Percentiles rank a stretch among this genome's conserved stretches.
phyloP scores from a whole-genome alignment of 73 alveolate genomes.

The Stentor roeselii region DNA sequence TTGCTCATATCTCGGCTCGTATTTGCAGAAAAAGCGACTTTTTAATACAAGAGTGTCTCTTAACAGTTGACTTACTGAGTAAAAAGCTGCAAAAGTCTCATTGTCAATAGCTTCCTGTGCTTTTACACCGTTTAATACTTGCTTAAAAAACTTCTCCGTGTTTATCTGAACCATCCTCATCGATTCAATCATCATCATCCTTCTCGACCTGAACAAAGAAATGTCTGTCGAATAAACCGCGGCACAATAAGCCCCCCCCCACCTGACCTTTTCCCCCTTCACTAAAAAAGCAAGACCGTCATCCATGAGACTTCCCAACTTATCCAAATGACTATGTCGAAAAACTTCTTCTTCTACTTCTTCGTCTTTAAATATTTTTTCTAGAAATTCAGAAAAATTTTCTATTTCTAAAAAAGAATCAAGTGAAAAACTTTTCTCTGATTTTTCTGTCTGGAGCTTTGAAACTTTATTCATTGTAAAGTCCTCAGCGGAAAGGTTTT shows the following conservation, averaged over 20 bases:
- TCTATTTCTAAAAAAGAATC: neutral
- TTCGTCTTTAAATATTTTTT: too few relatives aligned
- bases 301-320: too few relatives aligned
- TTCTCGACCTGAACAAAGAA: neutral
- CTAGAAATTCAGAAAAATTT: neutral
- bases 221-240: neutral
- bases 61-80: neutral
- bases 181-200: neutral
- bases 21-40: neutral
- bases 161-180: neutral
- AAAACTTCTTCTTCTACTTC: neutral
- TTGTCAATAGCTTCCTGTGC: neutral
- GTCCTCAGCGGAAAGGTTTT: neutral
- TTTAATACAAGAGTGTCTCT: neutral
- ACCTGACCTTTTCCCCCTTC: neutral
- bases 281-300: neutral
- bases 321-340: neutral
- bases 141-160: neutral
- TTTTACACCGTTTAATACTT: too few relatives aligned
- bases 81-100: neutral
- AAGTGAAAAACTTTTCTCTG: neutral
- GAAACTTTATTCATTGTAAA: neutral
- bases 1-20: neutral
- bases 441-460: neutral
- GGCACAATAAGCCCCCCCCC: neutral